These are phyloP conservation scores for Harrya chromipes DNA, from an alignment of 768 basidiomycete genomes.

Conservation along the genomic window DNA sequence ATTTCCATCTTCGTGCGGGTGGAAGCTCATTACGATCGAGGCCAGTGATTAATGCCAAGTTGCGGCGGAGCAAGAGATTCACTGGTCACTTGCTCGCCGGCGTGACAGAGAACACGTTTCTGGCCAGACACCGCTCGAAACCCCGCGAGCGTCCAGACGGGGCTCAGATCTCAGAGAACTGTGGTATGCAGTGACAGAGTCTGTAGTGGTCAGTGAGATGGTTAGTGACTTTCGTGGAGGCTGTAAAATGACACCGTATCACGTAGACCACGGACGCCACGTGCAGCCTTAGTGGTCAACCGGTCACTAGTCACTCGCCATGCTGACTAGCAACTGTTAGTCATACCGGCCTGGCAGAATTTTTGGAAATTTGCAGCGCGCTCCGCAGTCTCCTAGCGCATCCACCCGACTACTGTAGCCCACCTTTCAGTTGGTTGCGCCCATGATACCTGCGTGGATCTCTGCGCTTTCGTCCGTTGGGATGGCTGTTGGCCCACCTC, in stretches of 20 bases:
- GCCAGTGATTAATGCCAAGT: constrained; percentile 5
- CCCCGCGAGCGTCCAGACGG: constrained; percentile 4
- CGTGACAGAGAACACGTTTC: constrained; percentile 6
- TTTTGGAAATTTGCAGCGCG: constrained; percentile 1
- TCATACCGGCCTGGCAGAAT: constrained; percentile 1
- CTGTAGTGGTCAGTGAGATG: background rate
- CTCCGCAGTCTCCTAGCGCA: constrained; percentile 5
- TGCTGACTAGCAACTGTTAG: background rate
- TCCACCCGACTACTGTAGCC: background rate
- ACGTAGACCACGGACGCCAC: no score
- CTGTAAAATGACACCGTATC: no score
- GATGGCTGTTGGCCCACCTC: constrained; percentile 82
- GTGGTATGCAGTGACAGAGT: background rate
- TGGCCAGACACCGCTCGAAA: background rate
- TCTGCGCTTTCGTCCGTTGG: constrained; percentile 65
- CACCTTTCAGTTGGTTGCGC: background rate
- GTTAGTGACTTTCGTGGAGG: background rate
- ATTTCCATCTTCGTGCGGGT: constrained; percentile 10
- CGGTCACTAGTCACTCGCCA: no score
- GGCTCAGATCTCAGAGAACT: background rate
- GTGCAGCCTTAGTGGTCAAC: no score
- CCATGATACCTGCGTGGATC: constrained; percentile 58
- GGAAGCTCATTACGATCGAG: constrained; percentile 18
- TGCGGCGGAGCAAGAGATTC: constrained; percentile 8
- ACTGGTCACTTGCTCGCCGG: background rate